phyloP scores from a whole-genome alignment of 768 basidiomycete genomes.

The Termitomyces sp. region DNA sequence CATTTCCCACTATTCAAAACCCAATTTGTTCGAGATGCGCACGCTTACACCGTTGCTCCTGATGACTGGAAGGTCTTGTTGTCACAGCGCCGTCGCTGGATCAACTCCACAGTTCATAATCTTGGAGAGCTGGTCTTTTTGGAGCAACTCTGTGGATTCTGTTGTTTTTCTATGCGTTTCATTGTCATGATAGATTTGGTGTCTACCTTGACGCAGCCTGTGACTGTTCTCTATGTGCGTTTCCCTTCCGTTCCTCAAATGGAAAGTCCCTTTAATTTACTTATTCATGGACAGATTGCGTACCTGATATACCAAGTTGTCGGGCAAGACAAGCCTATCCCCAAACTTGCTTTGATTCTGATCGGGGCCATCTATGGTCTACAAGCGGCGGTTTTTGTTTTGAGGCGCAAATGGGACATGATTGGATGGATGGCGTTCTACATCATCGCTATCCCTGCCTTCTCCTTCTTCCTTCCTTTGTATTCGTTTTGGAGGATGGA shows the following conservation, averaged over 20 bases:
- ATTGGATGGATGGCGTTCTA: constrained; percentile 97
- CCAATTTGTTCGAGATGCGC: constrained; percentile 91
- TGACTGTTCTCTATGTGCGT: constrained; percentile 80
- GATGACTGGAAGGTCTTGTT: constrained; percentile 92
- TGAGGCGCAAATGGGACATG: constrained; percentile 98
- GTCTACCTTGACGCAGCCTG: constrained; percentile 79
- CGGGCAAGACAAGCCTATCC: constrained; percentile 60
- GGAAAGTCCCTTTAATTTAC: constrained; percentile 3
- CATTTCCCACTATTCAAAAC: constrained; percentile 94
- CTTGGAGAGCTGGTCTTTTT: constrained; percentile 88
- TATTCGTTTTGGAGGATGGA: constrained; percentile 99
- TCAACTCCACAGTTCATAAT: constrained; percentile 99
- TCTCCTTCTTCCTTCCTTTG: constrained; percentile 88
- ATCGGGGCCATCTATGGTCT: constrained; percentile 93
- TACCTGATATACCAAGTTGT: constrained; percentile 83
- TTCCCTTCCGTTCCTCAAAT: not conserved
- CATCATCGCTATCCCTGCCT: constrained; percentile 88
- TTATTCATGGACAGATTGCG: constrained; percentile 50
- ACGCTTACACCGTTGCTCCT: constrained; percentile 91
- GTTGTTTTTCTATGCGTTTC: constrained; percentile 99
- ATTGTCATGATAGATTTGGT: constrained; percentile 95
- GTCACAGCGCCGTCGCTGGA: constrained; percentile 98
- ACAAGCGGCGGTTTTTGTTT: constrained; percentile 85
- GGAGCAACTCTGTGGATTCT: constrained; percentile 92
- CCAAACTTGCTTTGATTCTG: constrained; percentile 82